These are phyloP conservation scores for Henckelia pumila DNA, from an alignment of 257 asterid genomes.

Conservation along the genomic window DNA sequence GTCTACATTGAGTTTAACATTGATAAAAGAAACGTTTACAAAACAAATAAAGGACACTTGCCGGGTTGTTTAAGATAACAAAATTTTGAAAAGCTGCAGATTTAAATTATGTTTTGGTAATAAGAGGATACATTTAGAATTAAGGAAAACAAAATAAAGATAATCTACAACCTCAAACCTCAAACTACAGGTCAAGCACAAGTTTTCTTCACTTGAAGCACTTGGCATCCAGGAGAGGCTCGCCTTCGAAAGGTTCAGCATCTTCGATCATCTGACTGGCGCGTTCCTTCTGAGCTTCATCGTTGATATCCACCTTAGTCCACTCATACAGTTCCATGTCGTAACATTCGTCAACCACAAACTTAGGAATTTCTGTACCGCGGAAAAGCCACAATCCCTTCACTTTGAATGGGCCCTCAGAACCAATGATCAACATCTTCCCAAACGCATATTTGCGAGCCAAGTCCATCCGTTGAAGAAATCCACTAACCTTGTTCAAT, in stretches of 20 bases:
- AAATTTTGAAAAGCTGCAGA: neutral
- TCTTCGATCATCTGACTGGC: constrained; percentile 64
- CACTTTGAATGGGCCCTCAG: constrained; percentile 69
- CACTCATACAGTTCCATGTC: constrained; percentile 93
- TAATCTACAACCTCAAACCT: constrained; percentile 22
- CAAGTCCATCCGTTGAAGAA: constrained; percentile 91
- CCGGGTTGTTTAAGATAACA: too few relatives aligned
- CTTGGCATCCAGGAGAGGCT: constrained; percentile 55
- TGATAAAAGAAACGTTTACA: neutral
- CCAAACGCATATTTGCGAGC: constrained; percentile 93
- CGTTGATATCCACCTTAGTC: constrained; percentile 54
- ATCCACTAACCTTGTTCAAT: constrained; percentile 88
- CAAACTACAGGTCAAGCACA: constrained; percentile 1
- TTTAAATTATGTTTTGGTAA: constrained; percentile 4
- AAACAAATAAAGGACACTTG: neutral
- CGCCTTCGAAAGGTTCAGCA: constrained; percentile 69
- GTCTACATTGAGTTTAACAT: neutral
- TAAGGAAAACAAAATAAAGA: neutral
- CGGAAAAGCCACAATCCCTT: constrained; percentile 98
- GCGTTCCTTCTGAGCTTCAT: constrained; percentile 59
- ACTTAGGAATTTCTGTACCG: constrained; percentile 83
- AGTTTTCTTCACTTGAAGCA: constrained; percentile 47
- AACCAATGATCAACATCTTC: constrained; percentile 84
- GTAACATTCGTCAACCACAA: constrained; percentile 70
- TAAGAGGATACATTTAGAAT: neutral